phyloP scores from a whole-genome alignment of 768 basidiomycete species.

The Suillus variegatus region DNA sequence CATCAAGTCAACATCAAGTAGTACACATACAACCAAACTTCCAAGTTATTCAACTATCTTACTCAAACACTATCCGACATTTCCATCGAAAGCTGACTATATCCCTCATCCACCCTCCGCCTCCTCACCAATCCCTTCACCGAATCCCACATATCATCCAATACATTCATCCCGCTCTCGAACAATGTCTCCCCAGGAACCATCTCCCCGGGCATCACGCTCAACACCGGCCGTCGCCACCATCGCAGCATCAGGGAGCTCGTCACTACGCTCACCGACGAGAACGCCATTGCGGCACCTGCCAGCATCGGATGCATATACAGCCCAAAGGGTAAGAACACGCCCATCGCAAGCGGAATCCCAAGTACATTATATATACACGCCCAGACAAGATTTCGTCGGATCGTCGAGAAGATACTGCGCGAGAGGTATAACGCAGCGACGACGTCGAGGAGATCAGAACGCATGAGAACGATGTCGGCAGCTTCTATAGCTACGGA shows the following conservation, averaged over 20 bases:
- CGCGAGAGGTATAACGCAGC: constrained; percentile 92
- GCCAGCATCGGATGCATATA: constrained; percentile 99
- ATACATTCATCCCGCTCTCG: constrained; percentile 42
- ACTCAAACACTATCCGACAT: constrained; percentile 42
- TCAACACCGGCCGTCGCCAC: constrained; percentile 75
- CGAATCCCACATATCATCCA: constrained; percentile 52
- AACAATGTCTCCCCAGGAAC: constrained; percentile 37
- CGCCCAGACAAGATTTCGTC: constrained; percentile 94
- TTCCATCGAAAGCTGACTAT: constrained; percentile 74
- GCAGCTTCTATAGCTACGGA: constrained; percentile 98
- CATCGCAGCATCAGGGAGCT: constrained; percentile 84
- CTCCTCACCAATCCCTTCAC: constrained; percentile 40
- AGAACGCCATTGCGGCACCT: constrained; percentile 98
- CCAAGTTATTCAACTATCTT: background rate
- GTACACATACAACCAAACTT: background rate
- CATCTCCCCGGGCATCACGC: constrained; percentile 68
- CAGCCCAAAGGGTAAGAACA: constrained; percentile 88
- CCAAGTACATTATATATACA: constrained; percentile 92
- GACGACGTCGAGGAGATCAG: constrained; percentile 95
- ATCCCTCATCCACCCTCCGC: constrained; percentile 49
- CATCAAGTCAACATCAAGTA: background rate
- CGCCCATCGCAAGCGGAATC: constrained; percentile 97
- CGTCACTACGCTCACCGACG: constrained; percentile 91
- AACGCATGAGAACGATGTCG: constrained; percentile 96
- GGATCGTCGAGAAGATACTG: constrained; percentile 87